Percentiles rank a stretch among this genome's conserved stretches.
Conservation (phyloP, 345 rosid genomes). For the Viola odorata region DNA sequence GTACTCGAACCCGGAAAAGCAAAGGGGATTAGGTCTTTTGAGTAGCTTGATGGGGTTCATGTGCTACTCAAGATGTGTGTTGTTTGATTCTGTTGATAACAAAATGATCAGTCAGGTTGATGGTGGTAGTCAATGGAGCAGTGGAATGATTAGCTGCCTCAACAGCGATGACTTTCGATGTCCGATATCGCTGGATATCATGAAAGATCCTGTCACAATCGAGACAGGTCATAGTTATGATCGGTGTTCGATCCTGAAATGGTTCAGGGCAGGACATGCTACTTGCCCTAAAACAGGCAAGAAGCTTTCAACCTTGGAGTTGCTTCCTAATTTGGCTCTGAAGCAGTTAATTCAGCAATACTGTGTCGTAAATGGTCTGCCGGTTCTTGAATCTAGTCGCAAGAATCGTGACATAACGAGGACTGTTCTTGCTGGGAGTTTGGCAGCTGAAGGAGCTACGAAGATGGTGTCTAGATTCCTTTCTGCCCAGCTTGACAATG, state of each 20-base stretch:
- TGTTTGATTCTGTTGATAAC: slow-evolving; percentile 36
- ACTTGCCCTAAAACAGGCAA: slow-evolving; percentile 16
- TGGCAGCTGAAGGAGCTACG: slow-evolving; percentile 51
- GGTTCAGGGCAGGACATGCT: slow-evolving; percentile 16
- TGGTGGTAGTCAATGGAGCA: not conserved
- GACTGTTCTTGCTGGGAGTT: slow-evolving; percentile 39
- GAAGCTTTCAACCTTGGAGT: not conserved
- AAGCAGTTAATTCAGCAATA: slow-evolving; percentile 23
- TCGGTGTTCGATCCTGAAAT: slow-evolving; percentile 15
- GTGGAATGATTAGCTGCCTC: slow-evolving; percentile 21
- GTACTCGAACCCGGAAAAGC: slow-evolving; percentile 22
- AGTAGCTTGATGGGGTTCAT: slow-evolving; percentile 56
- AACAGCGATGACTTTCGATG: slow-evolving; percentile 34
- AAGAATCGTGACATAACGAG: slow-evolving; percentile 35
- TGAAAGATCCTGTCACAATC: slow-evolving; percentile 22
- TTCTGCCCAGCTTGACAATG: slow-evolving; percentile 35
- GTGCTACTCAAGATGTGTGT: slow-evolving; percentile 54
- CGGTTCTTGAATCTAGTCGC: slow-evolving; percentile 16
- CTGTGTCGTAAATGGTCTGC: slow-evolving; percentile 38
- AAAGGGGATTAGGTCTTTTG: slow-evolving; percentile 24
- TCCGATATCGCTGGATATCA: slow-evolving; percentile 18
- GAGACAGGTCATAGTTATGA: slow-evolving; percentile 20
- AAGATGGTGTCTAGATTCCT: slow-evolving; percentile 45
- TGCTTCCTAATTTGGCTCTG: slow-evolving; percentile 9
- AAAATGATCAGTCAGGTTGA: slow-evolving; percentile 14